A percentile compares a stretch with the other conserved stretches of the same genome.
phyloP scores from a whole-genome alignment of 2,329 filamentous ascomycete genomes.

The Aspergillus luchuensis region DNA sequence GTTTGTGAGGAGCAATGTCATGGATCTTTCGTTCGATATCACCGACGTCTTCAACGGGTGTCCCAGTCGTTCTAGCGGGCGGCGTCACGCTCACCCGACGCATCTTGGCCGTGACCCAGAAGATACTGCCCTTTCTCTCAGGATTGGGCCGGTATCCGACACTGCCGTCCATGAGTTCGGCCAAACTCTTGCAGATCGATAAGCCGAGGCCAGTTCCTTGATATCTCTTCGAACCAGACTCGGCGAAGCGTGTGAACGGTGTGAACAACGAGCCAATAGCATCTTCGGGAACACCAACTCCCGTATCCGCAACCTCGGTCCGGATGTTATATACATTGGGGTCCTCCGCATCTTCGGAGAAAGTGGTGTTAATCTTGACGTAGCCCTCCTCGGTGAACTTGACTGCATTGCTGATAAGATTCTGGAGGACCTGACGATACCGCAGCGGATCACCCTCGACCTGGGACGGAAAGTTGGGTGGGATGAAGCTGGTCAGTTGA shows the following conservation, averaged over 20 bases:
- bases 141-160: conserved; percentile 52
- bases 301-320: conserved; percentile 57
- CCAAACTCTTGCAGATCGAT: conserved; percentile 60
- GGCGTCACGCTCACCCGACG: conserved; percentile 37
- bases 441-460: conserved; percentile 61
- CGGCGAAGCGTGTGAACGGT: conserved; percentile 59
- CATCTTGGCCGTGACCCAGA: conserved; percentile 55
- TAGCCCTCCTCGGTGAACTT: conserved; percentile 63
- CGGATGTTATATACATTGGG: conserved; percentile 48
- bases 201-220: conserved; percentile 60
- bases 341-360: conserved; percentile 46
- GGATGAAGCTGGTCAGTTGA: conserved; percentile 48
- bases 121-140: conserved; percentile 52
- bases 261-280: conserved; percentile 55
- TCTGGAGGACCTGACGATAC: conserved; percentile 65
- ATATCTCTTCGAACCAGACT: conserved; percentile 55
- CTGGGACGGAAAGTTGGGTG: conserved; percentile 52
- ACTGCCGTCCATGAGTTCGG: conserved; percentile 59
- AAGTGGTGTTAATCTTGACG: conserved; percentile 49
- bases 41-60: conserved; percentile 8
- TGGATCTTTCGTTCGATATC: conserved; percentile 36
- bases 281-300: conserved; percentile 54
- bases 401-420: conserved; percentile 61
- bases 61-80: conserved; percentile 31
- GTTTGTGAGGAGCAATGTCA: conserved; percentile 44